phyloP scores from a whole-genome alignment of 306 rosid genomes.

The Prunus mongolica region DNA sequence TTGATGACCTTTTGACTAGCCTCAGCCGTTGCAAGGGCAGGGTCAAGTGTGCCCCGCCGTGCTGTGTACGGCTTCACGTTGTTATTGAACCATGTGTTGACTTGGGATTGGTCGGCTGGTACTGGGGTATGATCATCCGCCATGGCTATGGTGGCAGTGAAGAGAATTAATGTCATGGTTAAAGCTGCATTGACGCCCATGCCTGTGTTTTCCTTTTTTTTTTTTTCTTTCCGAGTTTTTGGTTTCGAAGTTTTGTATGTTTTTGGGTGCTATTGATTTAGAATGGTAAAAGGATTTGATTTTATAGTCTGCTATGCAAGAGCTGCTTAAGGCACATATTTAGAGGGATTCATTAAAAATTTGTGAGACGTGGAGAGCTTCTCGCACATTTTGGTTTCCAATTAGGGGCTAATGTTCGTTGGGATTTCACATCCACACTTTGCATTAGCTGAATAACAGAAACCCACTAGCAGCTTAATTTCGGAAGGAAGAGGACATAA shows the following conservation, averaged over 20 bases:
- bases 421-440: too few relatives aligned
- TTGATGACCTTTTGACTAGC: slow-evolving; percentile 16
- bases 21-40: slow-evolving; percentile 42
- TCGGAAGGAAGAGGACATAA: neutral
- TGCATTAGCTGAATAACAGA: too few relatives aligned
- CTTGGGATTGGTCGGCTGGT: slow-evolving; percentile 21
- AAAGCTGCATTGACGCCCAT: slow-evolving; percentile 9
- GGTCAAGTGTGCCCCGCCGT: slow-evolving; percentile 30
- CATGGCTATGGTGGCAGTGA: neutral
- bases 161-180: neutral
- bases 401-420: too few relatives aligned
- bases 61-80: slow-evolving; percentile 10
- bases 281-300: neutral
- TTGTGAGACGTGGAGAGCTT: slow-evolving; percentile 14
- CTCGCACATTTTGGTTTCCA: neutral
- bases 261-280: neutral
- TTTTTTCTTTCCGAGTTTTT: neutral
- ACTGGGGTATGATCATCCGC: slow-evolving; percentile 15
- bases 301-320: slow-evolving; percentile 3
- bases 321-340: neutral
- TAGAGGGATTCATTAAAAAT: neutral
- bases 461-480: neutral
- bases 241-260: neutral
- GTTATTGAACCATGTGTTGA: slow-evolving; percentile 37
- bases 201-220: slow-evolving; percentile 12